These are phyloP conservation scores for Fusarium pseudograminearum DNA, from an alignment of 2,329 filamentous ascomycete genomes.

Conservation along the genomic window DNA sequence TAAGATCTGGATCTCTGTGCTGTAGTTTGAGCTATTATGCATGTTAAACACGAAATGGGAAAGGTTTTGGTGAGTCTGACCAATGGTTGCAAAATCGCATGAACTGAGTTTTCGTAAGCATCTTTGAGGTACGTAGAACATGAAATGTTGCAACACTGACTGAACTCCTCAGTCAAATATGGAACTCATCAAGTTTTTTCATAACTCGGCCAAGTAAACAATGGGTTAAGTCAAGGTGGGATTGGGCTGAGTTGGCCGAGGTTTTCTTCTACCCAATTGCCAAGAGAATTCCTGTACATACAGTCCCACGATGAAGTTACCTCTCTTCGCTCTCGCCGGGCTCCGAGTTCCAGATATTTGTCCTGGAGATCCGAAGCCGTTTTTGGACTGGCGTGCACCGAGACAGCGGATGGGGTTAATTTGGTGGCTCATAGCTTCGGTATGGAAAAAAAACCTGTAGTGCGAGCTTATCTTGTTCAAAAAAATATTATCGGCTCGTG, in stretches of 20 bases:
- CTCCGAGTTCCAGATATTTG: constrained; percentile 15
- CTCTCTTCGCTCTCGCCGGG: constrained; percentile 30
- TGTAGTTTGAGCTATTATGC: neutral
- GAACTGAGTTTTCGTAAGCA: neutral
- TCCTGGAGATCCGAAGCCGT: constrained; percentile 10
- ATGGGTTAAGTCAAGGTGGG: neutral
- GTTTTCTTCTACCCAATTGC: neutral
- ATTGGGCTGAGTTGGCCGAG: constrained; percentile 11
- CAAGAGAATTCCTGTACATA: constrained; percentile 16
- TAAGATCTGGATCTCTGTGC: neutral
- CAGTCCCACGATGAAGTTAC: neutral
- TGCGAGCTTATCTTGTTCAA: constrained; percentile 1
- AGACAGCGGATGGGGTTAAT: constrained; percentile 10
- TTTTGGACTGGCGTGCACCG: constrained; percentile 32
- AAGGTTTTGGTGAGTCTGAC: neutral
- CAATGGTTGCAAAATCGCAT: constrained; percentile 8
- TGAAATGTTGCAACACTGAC: neutral
- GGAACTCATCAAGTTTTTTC: neutral
- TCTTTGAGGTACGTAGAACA: neutral
- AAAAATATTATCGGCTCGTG: neutral
- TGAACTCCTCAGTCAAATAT: neutral
- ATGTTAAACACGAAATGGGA: neutral
- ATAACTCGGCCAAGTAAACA: constrained; percentile 3
- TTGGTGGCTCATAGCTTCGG: constrained; percentile 8
- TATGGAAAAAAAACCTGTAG: neutral